Percentiles rank a stretch among this genome's conserved stretches.
phyloP scores from a whole-genome alignment of 306 rosid species.

The Trifolium fragiferum region DNA sequence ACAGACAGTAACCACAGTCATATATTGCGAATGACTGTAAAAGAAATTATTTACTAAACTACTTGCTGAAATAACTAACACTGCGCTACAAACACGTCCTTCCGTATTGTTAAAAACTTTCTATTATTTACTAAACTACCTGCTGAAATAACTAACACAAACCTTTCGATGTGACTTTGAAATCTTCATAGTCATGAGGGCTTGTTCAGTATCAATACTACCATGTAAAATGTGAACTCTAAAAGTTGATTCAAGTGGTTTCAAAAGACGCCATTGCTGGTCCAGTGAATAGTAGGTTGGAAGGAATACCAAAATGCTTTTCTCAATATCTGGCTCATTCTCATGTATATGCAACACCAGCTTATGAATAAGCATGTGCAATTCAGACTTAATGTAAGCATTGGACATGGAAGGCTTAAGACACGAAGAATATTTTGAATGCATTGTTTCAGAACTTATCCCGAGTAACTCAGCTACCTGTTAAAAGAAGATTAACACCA shows the following conservation, averaged over 20 bases:
- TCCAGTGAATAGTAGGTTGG: slow-evolving; percentile 83
- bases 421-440: slow-evolving; percentile 51
- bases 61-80: no score
- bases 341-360: slow-evolving; percentile 78
- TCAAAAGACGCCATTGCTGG: slow-evolving; percentile 81
- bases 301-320: slow-evolving; percentile 88
- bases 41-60: background rate
- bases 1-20: slow-evolving; percentile 23
- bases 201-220: slow-evolving; percentile 89
- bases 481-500: slow-evolving; percentile 33
- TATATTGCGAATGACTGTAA: slow-evolving; percentile 7
- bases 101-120: background rate
- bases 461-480: slow-evolving; percentile 69
- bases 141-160: slow-evolving; percentile 25
- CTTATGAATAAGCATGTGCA: slow-evolving; percentile 71
- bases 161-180: slow-evolving; percentile 88
- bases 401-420: slow-evolving; percentile 45
- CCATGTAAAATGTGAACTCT: slow-evolving; percentile 81
- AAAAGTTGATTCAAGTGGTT: slow-evolving; percentile 69
- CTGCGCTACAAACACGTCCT: background rate
- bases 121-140: slow-evolving; percentile 19
- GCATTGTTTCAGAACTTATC: slow-evolving; percentile 47
- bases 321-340: slow-evolving; percentile 80
- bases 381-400: slow-evolving; percentile 52
- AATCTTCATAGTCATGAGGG: slow-evolving; percentile 82